Evolutionary conservation across 768 basidiomycete species (phyloP).

Genomic region (Termitomyces sp.): DNA sequence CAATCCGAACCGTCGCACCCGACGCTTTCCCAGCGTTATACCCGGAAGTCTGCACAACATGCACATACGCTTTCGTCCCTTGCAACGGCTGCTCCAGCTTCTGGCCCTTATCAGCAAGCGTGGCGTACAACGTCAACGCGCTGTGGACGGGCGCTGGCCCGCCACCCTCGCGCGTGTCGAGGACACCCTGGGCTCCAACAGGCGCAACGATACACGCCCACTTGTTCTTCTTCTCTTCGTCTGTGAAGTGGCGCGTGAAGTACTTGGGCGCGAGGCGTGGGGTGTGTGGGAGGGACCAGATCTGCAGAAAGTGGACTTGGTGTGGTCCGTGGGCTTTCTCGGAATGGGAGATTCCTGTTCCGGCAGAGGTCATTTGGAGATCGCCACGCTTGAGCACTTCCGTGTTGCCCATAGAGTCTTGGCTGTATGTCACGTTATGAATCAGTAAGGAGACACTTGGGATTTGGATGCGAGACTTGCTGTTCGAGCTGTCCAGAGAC

Average conservation of each 20-base stretch:
- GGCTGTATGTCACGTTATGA: slow-evolving; percentile 34
- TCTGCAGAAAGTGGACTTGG: slow-evolving; percentile 47
- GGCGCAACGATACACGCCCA: slow-evolving; percentile 78
- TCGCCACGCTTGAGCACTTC: slow-evolving; percentile 88
- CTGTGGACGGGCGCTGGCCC: slow-evolving; percentile 84
- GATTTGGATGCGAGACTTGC: slow-evolving; percentile 31
- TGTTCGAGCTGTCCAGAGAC: slow-evolving; percentile 77
- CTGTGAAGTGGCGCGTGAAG: slow-evolving; percentile 82
- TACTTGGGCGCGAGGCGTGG: slow-evolving; percentile 65
- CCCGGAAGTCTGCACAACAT: slow-evolving; percentile 81
- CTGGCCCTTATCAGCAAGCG: slow-evolving; percentile 55
- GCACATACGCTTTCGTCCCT: slow-evolving; percentile 69
- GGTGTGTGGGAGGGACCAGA: slow-evolving; percentile 41
- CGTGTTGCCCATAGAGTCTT: slow-evolving; percentile 88
- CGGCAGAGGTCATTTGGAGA: slow-evolving; percentile 87
- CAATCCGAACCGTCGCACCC: slow-evolving; percentile 56
- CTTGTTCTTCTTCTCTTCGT: slow-evolving; percentile 73
- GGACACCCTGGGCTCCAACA: slow-evolving; percentile 49
- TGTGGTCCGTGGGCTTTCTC: slow-evolving; percentile 39
- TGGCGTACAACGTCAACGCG: slow-evolving; percentile 65
- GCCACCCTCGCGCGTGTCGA: slow-evolving; percentile 50
- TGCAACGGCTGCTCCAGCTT: slow-evolving; percentile 48
- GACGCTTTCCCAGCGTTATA: slow-evolving; percentile 55
- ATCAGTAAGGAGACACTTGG: not conserved
- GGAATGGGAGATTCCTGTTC: slow-evolving; percentile 86